Conservation (phyloP, 1,139 yeast genomes). For the Spathaspora sp. region DNA sequence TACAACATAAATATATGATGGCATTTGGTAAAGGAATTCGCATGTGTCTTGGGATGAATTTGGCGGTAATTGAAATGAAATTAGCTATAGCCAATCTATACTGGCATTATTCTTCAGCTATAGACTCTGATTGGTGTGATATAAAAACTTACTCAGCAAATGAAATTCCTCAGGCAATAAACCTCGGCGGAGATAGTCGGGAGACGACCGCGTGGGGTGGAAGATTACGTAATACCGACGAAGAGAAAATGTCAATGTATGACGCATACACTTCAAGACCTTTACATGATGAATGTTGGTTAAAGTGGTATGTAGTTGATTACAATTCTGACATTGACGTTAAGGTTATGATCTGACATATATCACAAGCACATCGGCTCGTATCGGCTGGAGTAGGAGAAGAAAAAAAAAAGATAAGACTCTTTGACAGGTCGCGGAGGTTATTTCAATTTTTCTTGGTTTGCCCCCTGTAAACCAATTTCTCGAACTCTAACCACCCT, state of each 20-base stretch:
- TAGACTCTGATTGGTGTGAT: constrained; percentile 47
- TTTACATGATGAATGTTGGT: constrained; percentile 51
- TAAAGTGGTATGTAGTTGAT: constrained; percentile 33
- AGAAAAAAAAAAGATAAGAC: not conserved
- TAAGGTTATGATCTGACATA: not conserved
- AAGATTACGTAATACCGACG: too few relatives aligned
- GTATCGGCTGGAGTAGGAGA: not conserved
- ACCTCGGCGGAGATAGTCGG: constrained; percentile 4
- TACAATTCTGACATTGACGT: not conserved
- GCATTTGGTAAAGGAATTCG: constrained; percentile 76
- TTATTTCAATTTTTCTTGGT: too few relatives aligned
- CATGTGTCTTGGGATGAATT: constrained; percentile 73
- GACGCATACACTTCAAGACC: constrained; percentile 56
- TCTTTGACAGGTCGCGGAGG: not conserved
- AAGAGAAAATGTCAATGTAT: constrained; percentile 50
- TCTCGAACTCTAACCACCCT: too few relatives aligned
- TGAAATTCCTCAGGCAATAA: constrained; percentile 2
- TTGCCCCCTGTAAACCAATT: not conserved
- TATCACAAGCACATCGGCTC: not conserved
- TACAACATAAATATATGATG: constrained; percentile 57
- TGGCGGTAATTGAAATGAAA: constrained; percentile 69
- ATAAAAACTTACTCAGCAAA: constrained; percentile 19
- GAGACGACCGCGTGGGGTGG: too few relatives aligned
- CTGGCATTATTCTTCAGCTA: constrained; percentile 40
- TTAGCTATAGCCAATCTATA: constrained; percentile 54